Conservation (phyloP, 257 asterid species). For the Solanum medicagineum region DNA sequence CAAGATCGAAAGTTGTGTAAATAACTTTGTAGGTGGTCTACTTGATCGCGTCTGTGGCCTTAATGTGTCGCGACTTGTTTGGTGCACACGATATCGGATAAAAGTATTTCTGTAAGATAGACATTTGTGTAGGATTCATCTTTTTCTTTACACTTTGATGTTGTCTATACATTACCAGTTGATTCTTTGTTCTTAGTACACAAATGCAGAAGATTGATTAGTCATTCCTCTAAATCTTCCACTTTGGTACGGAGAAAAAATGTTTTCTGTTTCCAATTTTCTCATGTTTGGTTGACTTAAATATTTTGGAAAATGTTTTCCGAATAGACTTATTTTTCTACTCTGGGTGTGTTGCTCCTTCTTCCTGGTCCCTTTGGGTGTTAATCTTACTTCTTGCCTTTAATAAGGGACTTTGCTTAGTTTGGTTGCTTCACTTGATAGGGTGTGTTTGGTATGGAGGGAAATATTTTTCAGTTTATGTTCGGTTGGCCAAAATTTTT, state of each 20-base stretch:
- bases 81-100: background rate
- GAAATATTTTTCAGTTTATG: background rate
- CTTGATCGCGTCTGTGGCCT: background rate
- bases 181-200: background rate
- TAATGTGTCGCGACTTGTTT: background rate
- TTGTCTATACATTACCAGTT: background rate
- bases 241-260: background rate
- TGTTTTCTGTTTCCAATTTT: background rate
- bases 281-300: background rate
- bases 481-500: background rate
- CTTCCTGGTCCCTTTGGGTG: background rate
- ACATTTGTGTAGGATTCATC: background rate
- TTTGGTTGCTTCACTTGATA: background rate
- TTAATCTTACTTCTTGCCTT: background rate
- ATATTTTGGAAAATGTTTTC: background rate
- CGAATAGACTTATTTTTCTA: background rate
- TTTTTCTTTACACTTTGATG: background rate
- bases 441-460: background rate
- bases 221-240: background rate
- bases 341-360: background rate
- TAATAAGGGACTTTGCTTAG: background rate
- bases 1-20: slow-evolving; percentile 4
- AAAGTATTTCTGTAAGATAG: background rate
- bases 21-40: background rate
- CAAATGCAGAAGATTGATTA: background rate